Evolutionary conservation across 2,329 filamentous ascomycete genomes (phyloP), one percentile per base, ranked within the genome.

Genomic region (Tothia fuscella): DNA sequence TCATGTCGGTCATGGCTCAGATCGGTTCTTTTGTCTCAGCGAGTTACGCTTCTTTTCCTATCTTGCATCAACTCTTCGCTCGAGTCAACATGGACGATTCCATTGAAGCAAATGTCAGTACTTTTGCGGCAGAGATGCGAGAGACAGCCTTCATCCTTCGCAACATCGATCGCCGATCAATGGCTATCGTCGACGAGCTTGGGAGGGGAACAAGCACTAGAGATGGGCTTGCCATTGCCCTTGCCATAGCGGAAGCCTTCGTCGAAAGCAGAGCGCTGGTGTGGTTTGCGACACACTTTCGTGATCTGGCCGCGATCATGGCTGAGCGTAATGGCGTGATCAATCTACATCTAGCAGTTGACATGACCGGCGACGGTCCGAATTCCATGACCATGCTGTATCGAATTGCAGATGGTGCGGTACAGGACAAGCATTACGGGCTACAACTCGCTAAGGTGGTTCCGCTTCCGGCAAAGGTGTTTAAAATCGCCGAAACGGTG

Each of bases 281-380:
- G 0, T 95, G 86, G 79, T 98, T 98, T 60, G 86, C 82, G 2
- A 96, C 91, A 0, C 93, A 98, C 55, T 98, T 95, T 55, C 70
- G 75, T 26, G 84, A 95, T 47, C 68, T 98, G 2, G 80, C 87
- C 0, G 72, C 71, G 3, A 83, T 89, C 26, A 68, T 95, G 46
- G 68, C 73, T 2, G 78, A 87, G 48, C 74, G 83, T 9, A 76
- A 74, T 13, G 87, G 87, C 0, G 86, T 95, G 1, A 67, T 88
- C 19, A 93, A 85, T 49, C 65, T 93, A 2, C 87, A 95, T 54
- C 71, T 96, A 2, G 72, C 76, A 1, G 82, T 88, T 0, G 72
- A 87, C 31, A 76, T 78, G 34, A 66, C 66, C 0, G 53, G 54
- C 1, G 36, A 13, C 6, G 43, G 13, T 38, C 12, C 33, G 20